Conservation (phyloP, 441 rosid genomes). For the Corymbia citriodora region DNA sequence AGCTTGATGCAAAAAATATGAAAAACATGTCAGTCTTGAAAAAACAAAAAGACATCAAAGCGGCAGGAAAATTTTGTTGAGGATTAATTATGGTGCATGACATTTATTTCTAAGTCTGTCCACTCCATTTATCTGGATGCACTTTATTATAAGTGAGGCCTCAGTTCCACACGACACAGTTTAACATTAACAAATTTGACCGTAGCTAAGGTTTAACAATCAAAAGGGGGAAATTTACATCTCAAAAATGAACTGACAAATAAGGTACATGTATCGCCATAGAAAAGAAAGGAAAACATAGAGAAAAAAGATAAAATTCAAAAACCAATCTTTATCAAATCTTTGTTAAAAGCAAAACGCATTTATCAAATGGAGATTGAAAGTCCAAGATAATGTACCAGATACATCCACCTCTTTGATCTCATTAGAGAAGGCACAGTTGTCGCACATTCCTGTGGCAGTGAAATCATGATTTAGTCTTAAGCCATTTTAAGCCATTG, state of each 20-base stretch:
- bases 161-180: background rate
- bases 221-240: background rate
- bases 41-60: background rate
- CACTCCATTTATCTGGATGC: background rate
- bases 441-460: constrained; percentile 87
- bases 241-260: background rate
- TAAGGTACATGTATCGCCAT: background rate
- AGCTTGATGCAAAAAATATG: background rate
- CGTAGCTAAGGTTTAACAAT: background rate
- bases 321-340: background rate
- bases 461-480: constrained; percentile 3
- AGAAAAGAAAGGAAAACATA: background rate
- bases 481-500: background rate
- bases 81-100: background rate
- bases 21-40: background rate
- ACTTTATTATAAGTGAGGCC: background rate
- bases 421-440: constrained; percentile 70
- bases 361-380: background rate
- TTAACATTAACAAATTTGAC: background rate
- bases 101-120: background rate
- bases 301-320: background rate
- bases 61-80: background rate
- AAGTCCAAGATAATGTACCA: constrained; percentile 37
- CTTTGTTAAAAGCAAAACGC: background rate
- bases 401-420: constrained; percentile 68